Base-by-base conservation (phyloP, 208 protist genomes). In the Leptomonas seymouri region DNA sequence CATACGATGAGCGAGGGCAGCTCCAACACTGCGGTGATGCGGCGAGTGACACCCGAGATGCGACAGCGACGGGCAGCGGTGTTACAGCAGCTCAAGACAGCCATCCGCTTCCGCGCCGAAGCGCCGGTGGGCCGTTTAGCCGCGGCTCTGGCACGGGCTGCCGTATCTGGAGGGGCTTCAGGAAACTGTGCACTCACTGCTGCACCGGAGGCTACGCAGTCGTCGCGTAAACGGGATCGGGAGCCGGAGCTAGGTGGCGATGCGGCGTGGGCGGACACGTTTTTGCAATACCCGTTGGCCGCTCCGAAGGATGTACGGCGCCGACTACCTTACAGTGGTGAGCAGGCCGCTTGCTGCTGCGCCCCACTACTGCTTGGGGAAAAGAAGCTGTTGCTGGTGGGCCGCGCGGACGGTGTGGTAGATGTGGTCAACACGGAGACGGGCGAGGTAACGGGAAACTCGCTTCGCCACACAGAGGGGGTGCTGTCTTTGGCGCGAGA, bases 401-500 rank as follows among this genome's bases (percentile, higher is more conserved):
- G 88, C 34, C 84, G 74, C 34, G 80, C 78, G 3, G 80, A 91
- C 45, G 88, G 88, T 9, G 68, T 63, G n/a, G 72, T 93, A 15
- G 85, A 91, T 56, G 85, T 93, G 42, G 64, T 91, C 2, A 62
- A 74, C 42, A 46, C 65, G 21, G 42, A 73, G 31, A 77, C 60
- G 14, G 81, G 72, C 16, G 31, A 45, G 16, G 60, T 63, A 28
- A 34, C 72, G 20, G 84, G 76, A 16, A 58, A 27, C 49, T 74
- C 86, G 20, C 71, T 86, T 51, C 73, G 65, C 6, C 86, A 92
- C 66, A 82, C 81, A 5, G 82, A 81, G 21, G 84, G 81, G 23
- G 86, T 92, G 41, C 55, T 91, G 27, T 70, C 67, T 18, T 25
- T 89, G 16, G 48, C 83, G 1, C 51, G 72, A 5, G 86, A 89